Evolutionary conservation across 75 land plant genomes (phyloP).

Genomic region (Pinus tabuliformis): DNA sequence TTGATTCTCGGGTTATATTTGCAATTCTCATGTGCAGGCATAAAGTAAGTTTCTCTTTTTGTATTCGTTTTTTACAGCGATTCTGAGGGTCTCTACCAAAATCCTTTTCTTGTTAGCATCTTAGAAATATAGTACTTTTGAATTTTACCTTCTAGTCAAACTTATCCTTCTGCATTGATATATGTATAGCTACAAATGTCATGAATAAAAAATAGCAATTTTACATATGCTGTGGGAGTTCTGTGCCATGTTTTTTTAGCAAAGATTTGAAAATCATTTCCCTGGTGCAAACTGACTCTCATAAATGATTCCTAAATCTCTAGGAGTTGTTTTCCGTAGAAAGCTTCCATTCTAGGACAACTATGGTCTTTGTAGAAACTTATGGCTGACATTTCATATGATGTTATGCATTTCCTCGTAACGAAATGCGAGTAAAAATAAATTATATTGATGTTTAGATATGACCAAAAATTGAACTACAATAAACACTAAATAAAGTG

Average conservation of each 20-base stretch:
- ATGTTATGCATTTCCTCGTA: background rate
- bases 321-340: too few relatives aligned
- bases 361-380: background rate
- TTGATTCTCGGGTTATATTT: constrained; percentile 39
- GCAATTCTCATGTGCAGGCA: constrained; percentile 40
- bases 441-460: background rate
- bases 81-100: background rate
- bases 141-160: background rate
- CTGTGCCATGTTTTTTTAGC: too few relatives aligned
- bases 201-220: too few relatives aligned
- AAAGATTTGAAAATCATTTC: too few relatives aligned
- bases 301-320: too few relatives aligned
- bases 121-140: background rate
- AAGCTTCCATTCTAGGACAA: background rate
- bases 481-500: background rate
- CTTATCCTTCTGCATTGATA: too few relatives aligned
- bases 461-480: background rate
- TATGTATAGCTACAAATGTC: too few relatives aligned
- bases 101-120: background rate
- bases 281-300: too few relatives aligned
- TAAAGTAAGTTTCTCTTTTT: constrained; percentile 24
- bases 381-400: background rate
- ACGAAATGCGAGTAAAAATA: background rate
- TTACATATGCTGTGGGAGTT: too few relatives aligned
- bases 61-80: background rate